Conservation (phyloP, 106 monocot genomes). For the Platanthera zijinensis region DNA sequence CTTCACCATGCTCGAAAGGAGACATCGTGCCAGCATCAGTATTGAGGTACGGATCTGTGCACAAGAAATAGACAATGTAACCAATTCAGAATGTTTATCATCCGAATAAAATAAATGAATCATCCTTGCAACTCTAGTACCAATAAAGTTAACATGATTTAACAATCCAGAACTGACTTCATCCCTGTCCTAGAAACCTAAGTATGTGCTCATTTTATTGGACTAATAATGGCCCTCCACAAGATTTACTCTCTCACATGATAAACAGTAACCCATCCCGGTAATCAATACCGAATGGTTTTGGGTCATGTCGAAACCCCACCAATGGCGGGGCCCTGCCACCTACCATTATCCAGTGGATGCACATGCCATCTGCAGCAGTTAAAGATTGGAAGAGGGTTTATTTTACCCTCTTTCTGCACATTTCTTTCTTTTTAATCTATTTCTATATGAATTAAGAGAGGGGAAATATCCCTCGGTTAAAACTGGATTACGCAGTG, state of each 20-base stretch:
- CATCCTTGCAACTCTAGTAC: not conserved
- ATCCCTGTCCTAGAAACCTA: too few relatives aligned
- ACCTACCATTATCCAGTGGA: conserved; percentile 7
- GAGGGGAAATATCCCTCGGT: not conserved
- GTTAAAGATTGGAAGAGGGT: not conserved
- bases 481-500: not conserved
- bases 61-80: not conserved
- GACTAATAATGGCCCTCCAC: too few relatives aligned
- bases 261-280: not conserved
- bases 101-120: not conserved
- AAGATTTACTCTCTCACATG: too few relatives aligned
- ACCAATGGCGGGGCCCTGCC: conserved; percentile 4
- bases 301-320: not conserved
- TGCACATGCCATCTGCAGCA: conserved; percentile 2
- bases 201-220: too few relatives aligned
- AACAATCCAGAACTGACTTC: too few relatives aligned
- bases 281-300: not conserved
- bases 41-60: conserved; percentile 10
- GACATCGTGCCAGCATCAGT: conserved; percentile 14
- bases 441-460: not conserved
- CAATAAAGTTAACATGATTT: not conserved
- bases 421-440: not conserved
- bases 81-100: not conserved
- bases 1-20: conserved; percentile 15
- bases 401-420: not conserved